Base-by-base conservation (phyloP, 331 rosid species). In the Malus hybrid region DNA sequence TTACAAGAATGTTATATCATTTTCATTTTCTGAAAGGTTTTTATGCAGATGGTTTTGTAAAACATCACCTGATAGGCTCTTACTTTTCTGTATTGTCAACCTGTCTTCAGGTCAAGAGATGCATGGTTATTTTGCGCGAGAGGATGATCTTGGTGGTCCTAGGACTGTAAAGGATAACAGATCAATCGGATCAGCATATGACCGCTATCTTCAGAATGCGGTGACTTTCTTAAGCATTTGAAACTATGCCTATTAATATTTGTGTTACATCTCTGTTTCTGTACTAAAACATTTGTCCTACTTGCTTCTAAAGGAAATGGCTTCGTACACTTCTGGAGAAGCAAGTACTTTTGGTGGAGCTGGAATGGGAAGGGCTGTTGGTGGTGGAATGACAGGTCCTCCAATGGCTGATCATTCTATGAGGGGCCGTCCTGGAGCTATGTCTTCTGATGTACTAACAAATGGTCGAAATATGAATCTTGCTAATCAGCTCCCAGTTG, bases 201-300 rank as follows among this genome's bases (percentile, higher is more conserved):
- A 92, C 53, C 92, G 89, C 71, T 92, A 90, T 86, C 97, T 92
- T 81, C 97, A 88, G 82, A 91, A 74, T 79, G 88, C 83, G 82
- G 97, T 90, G 91, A 78, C 79, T 36, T 61, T 67, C 62, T 73
- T 75, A 36, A 70, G 72, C 68, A 77, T 74, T 53, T 82, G 63
- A 66, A 36, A 56, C 50, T 74, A 48, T 79, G 67, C 77, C 78
- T 39, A 52, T 16, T 52, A 52, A 16, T 52, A 18, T 15, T 71
- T 67, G 14, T 67, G 65, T 16, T 65, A 34, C 55, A n/a, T 63
- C 65, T 10, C 57, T 68, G 72, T 73, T 71, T 33, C 26, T n/a
- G 24, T 73, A 30, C 78, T 68, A 80, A 85, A 61, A 53, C 44
- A 39, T 19, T 52, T 63, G 14, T 85, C 50, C 48, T 77, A 58